Percentiles rank a stretch among this genome's conserved stretches.
Conservation (phyloP, 768 basidiomycete genomes). For the Serendipita sp. region DNA sequence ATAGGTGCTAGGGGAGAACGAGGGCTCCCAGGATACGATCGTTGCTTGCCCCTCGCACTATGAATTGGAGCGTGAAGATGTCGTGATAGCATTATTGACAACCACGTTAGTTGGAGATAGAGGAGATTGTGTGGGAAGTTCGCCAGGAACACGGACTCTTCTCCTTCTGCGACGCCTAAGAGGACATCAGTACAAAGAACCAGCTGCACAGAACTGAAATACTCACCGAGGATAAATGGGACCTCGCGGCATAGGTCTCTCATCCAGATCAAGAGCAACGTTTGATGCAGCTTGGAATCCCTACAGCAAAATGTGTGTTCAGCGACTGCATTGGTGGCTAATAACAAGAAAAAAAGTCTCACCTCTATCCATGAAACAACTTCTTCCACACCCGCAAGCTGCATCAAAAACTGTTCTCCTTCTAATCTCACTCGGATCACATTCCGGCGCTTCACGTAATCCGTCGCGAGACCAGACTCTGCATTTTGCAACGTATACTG, state of each 20-base stretch:
- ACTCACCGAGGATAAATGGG: constrained; percentile 66
- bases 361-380: constrained; percentile 98
- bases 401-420: constrained; percentile 92
- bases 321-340: background rate
- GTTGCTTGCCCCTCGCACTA: too few relatives aligned
- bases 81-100: too few relatives aligned
- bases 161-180: background rate
- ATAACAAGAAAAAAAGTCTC: constrained; percentile 10
- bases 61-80: too few relatives aligned
- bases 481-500: constrained; percentile 75
- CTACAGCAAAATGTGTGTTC: constrained; percentile 21
- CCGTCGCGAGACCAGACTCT: constrained; percentile 87
- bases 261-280: constrained; percentile 81
- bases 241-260: constrained; percentile 80
- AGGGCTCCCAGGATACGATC: too few relatives aligned
- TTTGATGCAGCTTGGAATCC: constrained; percentile 84
- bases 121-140: background rate
- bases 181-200: background rate
- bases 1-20: too few relatives aligned
- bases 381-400: constrained; percentile 63
- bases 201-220: background rate
- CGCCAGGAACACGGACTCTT: background rate
- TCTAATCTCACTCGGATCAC: constrained; percentile 84
- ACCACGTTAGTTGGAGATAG: background rate
- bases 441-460: constrained; percentile 85